These are phyloP conservation scores for Polyporus arcularius DNA, from an alignment of 768 basidiomycete species.

Conservation along the genomic window DNA sequence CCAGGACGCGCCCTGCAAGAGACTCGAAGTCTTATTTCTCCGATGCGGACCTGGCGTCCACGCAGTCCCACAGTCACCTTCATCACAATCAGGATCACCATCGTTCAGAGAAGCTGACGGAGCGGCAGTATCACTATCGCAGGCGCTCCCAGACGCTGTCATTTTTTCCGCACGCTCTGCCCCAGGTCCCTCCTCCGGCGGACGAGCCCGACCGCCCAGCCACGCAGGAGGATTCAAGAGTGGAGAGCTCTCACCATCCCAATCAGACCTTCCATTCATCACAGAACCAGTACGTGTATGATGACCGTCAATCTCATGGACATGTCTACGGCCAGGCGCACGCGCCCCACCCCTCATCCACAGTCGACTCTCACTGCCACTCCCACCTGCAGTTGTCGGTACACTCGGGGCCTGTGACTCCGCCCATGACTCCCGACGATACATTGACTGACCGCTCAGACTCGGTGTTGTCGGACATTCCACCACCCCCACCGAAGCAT, in stretches of 20 bases:
- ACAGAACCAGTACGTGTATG: constrained; percentile 27
- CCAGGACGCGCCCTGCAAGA: constrained; percentile 19
- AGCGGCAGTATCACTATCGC: constrained; percentile 26
- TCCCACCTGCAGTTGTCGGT: constrained; percentile 10
- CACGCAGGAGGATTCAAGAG: constrained; percentile 1
- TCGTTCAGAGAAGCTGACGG: constrained; percentile 11
- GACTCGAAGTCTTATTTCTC: constrained; percentile 26
- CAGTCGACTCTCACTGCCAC: constrained; percentile 15
- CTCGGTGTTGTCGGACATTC: constrained; percentile 17
- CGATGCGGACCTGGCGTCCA: constrained; percentile 21
- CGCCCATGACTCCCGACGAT: constrained; percentile 34
- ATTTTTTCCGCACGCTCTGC: constrained; percentile 18
- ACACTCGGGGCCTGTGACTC: constrained; percentile 20
- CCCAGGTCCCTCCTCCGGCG: constrained; percentile 2
- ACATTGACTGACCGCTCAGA: constrained; percentile 24
- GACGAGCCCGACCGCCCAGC: constrained; percentile 1
- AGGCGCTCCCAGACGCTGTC: constrained; percentile 35
- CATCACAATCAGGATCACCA: constrained; percentile 14
- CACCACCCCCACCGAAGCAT: constrained; percentile 12
- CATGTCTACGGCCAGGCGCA: constrained; percentile 14
- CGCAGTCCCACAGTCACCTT: background rate
- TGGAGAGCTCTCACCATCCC: background rate
- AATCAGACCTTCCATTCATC: constrained; percentile 2
- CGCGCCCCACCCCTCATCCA: background rate
- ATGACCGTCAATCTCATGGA: constrained; percentile 32